phyloP scores from a whole-genome alignment of 805 yeast genomes.

The Yarrowia alimentaria region DNA sequence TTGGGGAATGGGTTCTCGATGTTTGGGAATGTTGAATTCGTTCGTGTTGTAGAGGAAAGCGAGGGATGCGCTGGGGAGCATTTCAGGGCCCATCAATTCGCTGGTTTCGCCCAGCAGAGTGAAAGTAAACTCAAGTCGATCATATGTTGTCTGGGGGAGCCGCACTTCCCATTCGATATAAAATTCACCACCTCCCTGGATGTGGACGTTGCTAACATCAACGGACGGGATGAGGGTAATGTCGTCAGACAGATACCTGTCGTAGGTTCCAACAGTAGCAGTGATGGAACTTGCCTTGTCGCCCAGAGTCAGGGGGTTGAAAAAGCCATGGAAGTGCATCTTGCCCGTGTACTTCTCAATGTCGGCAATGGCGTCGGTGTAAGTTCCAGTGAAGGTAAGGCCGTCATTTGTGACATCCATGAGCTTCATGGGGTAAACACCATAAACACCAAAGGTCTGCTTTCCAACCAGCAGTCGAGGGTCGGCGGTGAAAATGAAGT shows the following conservation, averaged over 20 bases:
- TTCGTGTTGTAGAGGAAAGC: neutral
- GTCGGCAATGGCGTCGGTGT: neutral
- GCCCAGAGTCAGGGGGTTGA: neutral
- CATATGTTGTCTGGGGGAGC: conserved; percentile 1
- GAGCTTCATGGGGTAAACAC: neutral
- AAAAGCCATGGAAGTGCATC: neutral
- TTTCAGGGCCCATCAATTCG: no score
- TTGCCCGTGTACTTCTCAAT: neutral
- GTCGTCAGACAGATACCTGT: neutral
- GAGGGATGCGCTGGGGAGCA: neutral
- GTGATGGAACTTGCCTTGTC: neutral
- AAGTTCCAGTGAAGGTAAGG: neutral
- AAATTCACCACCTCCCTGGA: neutral
- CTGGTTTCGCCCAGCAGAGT: neutral
- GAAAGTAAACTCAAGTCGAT: neutral
- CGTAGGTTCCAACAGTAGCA: neutral
- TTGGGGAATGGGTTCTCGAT: no score
- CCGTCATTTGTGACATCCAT: neutral
- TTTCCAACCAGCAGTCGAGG: neutral
- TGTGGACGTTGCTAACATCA: neutral
- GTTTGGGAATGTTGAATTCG: neutral
- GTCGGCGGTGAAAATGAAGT: conserved; percentile 13
- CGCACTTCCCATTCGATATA: neutral
- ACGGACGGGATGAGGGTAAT: neutral
- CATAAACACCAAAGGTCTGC: neutral